Conservation (phyloP, 805 yeast genomes). For the Lipomyces spencermartinsiae region DNA sequence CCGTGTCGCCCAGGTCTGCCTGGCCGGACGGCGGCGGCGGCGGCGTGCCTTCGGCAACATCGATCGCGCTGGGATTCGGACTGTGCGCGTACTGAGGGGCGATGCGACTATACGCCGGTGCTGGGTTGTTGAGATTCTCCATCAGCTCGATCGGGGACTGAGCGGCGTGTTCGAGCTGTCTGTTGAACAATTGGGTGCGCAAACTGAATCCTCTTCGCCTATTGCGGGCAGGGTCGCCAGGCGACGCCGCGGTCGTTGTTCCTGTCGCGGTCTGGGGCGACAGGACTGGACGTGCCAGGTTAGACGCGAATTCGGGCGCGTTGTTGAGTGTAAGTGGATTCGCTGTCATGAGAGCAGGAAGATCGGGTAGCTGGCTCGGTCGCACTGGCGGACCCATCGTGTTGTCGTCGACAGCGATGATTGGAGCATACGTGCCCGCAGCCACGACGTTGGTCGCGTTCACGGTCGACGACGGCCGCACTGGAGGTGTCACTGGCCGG, state of each 20-base stretch:
- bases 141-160: conserved; percentile 47
- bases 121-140: conserved; percentile 43
- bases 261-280: neutral
- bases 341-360: neutral
- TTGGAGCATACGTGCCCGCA: neutral
- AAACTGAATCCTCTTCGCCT: conserved; percentile 63
- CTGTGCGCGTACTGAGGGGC: conserved; percentile 19
- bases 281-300: neutral
- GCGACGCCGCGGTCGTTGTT: neutral
- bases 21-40: too few species aligned
- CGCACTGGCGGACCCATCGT: neutral
- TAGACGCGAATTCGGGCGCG: neutral
- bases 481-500: neutral
- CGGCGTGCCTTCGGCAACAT: conserved; percentile 32
- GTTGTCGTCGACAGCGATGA: neutral
- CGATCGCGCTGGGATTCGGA: conserved; percentile 28
- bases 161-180: conserved; percentile 37
- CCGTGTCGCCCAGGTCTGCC: conserved; percentile 22
- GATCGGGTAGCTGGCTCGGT: neutral
- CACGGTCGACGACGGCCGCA: neutral
- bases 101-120: conserved; percentile 33
- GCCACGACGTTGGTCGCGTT: neutral
- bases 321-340: neutral
- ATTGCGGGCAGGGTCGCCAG: neutral
- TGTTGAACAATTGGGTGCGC: conserved; percentile 68